Conservation (phyloP, 2,329 filamentous ascomycete species). For the Diaporthe sp. region DNA sequence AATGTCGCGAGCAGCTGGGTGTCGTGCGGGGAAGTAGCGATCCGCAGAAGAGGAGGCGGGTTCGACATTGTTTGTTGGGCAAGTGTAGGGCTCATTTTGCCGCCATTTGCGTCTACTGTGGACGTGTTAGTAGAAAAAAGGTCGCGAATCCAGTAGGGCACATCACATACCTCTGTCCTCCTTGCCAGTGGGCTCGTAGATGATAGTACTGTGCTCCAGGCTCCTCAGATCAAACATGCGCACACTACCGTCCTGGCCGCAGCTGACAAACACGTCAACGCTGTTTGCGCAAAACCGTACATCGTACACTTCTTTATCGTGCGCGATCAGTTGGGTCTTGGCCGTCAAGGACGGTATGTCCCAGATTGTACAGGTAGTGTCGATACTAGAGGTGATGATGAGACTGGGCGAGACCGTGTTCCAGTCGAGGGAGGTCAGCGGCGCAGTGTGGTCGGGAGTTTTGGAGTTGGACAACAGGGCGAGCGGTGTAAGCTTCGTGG, state of each 20-base stretch:
- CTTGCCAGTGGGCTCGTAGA: slow-evolving; percentile 96
- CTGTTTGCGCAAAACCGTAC: slow-evolving; percentile 98
- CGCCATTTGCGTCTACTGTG: slow-evolving; percentile 65
- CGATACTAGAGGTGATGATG: slow-evolving; percentile 98
- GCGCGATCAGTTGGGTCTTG: slow-evolving; percentile 97
- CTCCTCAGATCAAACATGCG: slow-evolving; percentile 98
- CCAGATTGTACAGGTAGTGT: slow-evolving; percentile 99
- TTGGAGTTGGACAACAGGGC: slow-evolving; percentile 97
- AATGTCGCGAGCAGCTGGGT: slow-evolving; percentile 97
- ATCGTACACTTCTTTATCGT: slow-evolving; percentile 99
- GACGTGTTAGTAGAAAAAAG: neutral
- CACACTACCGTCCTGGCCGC: slow-evolving; percentile 96
- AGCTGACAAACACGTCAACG: slow-evolving; percentile 98
- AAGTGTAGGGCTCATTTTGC: slow-evolving; percentile 79
- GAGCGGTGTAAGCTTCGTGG: slow-evolving; percentile 89
- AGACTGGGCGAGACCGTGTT: slow-evolving; percentile 96
- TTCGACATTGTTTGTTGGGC: slow-evolving; percentile 83
- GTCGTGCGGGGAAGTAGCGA: slow-evolving; percentile 94
- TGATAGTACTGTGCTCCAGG: slow-evolving; percentile 97
- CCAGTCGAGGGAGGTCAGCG: slow-evolving; percentile 97
- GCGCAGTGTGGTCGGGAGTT: slow-evolving; percentile 97
- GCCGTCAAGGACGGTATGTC: slow-evolving; percentile 98
- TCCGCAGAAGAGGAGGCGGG: slow-evolving; percentile 81
- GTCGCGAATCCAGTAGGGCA: slow-evolving; percentile 16
- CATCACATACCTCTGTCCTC: slow-evolving; percentile 73